Percentiles rank a stretch among this genome's conserved stretches.
Evolutionary conservation across 805 yeast species (phyloP).

Genomic region (Yarrowia yakushimensis): DNA sequence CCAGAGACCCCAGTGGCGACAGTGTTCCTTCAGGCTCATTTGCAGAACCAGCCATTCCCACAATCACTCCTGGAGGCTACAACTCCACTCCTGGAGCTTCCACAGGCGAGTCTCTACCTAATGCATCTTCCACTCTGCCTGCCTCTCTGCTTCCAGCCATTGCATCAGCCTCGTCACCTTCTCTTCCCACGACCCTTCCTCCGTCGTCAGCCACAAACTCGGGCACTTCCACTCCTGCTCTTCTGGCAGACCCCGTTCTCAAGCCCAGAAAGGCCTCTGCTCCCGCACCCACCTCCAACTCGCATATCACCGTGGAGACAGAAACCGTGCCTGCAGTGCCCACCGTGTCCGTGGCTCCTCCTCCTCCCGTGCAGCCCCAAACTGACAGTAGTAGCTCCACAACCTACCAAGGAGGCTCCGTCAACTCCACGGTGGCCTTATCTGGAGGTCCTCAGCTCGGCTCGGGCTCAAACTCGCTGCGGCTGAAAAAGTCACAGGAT

Average conservation of each 20-base stretch:
- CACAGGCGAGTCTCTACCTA: conserved; percentile 3
- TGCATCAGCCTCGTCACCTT: not conserved
- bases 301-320: conserved; percentile 53
- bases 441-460: conserved; percentile 15
- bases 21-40: not conserved
- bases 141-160: not conserved
- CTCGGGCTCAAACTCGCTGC: not conserved
- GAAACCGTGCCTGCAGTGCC: conserved; percentile 56
- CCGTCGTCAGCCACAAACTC: conserved; percentile 3
- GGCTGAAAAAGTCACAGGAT: conserved; percentile 25
- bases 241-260: conserved; percentile 6
- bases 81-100: not conserved
- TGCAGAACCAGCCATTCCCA: not conserved
- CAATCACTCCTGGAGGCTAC: conserved; percentile 6
- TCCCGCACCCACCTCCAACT: conserved; percentile 1
- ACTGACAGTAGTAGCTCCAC: not conserved
- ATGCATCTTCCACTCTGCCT: conserved; percentile 6
- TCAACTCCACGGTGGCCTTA: conserved; percentile 10
- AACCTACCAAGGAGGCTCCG: not conserved
- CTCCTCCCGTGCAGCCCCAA: conserved; percentile 17
- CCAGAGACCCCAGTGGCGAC: not conserved
- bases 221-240: not conserved
- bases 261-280: conserved; percentile 22
- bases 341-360: conserved; percentile 37
- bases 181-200: not conserved